Evolutionary conservation across 169 alveolate species (phyloP).

Genomic region (Cryptosporidium canis): DNA sequence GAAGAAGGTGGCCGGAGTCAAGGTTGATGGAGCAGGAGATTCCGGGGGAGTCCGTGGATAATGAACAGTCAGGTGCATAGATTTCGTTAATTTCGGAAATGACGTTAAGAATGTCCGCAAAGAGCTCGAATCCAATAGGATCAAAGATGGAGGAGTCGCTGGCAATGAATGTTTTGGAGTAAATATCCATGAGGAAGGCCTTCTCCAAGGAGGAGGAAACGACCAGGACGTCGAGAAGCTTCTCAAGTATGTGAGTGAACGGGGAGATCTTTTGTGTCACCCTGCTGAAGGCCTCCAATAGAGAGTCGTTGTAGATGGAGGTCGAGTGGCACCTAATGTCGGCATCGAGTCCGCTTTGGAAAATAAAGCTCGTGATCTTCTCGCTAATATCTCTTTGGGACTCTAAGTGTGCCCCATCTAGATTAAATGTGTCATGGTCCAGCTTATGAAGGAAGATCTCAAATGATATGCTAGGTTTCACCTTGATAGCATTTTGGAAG

Average conservation of each 20-base stretch:
- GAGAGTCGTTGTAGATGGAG: conserved; percentile 55
- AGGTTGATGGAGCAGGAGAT: conserved; percentile 33
- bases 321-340: conserved; percentile 66
- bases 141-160: conserved; percentile 64
- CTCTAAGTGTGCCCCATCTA: conserved; percentile 41
- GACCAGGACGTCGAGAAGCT: conserved; percentile 42
- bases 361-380: conserved; percentile 47
- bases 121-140: conserved; percentile 61
- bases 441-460: conserved; percentile 52
- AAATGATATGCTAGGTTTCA: background rate
- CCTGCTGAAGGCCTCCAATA: conserved; percentile 55
- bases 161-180: conserved; percentile 63
- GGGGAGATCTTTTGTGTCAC: conserved; percentile 60
- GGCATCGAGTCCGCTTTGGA: conserved; percentile 39
- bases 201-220: conserved; percentile 52
- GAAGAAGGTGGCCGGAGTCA: conserved; percentile 52
- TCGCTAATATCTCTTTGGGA: conserved; percentile 60
- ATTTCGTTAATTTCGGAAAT: conserved; percentile 60
- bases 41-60: background rate
- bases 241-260: conserved; percentile 46
- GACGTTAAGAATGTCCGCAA: conserved; percentile 57
- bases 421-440: conserved; percentile 35
- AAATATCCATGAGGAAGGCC: conserved; percentile 52
- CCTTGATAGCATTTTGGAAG: conserved; percentile 27
- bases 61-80: conserved; percentile 4